A percentile compares a stretch with the other conserved stretches of the same genome.
These are phyloP conservation scores for Royoungia palumana DNA, from an alignment of 768 basidiomycete species.

Conservation along the genomic window DNA sequence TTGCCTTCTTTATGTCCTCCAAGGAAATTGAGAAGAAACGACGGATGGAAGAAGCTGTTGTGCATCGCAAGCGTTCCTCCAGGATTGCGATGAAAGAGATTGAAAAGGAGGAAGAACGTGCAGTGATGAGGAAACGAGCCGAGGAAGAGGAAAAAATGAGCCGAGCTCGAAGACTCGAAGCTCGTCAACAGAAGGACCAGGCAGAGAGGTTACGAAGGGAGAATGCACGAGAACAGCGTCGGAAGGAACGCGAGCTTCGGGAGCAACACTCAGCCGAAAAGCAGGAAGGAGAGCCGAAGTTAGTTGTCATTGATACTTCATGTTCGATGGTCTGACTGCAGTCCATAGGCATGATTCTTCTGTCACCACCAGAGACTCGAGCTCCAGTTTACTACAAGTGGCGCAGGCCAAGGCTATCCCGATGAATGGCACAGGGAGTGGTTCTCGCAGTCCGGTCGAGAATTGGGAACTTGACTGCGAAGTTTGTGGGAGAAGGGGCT, in stretches of 20 bases:
- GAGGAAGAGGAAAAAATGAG: conserved; percentile 69
- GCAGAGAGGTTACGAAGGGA: conserved; percentile 53
- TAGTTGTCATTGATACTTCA: neutral
- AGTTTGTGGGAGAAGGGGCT: conserved; percentile 68
- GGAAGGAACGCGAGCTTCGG: conserved; percentile 32
- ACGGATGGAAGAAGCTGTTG: conserved; percentile 68
- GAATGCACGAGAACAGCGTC: conserved; percentile 52
- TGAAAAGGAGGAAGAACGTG: conserved; percentile 70
- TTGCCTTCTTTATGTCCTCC: conserved; percentile 7
- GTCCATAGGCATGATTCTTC: conserved; percentile 10
- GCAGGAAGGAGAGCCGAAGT: conserved; percentile 13
- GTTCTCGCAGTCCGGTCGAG: conserved; percentile 54
- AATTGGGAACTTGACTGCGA: conserved; percentile 91
- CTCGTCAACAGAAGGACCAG: conserved; percentile 55
- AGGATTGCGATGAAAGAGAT: conserved; percentile 80
- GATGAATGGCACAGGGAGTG: conserved; percentile 35
- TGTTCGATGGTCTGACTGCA: conserved; percentile 13
- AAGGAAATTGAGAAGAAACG: conserved; percentile 64
- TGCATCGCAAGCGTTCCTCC: conserved; percentile 87
- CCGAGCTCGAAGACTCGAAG: conserved; percentile 57
- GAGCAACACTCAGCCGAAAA: conserved; percentile 22
- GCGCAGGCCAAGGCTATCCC: conserved; percentile 7
- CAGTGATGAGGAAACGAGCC: conserved; percentile 53
- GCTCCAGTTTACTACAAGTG: neutral
- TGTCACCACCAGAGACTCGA: conserved; percentile 1